Evolutionary conservation across 768 basidiomycete species (phyloP).

Genomic region (Termitomyces sp.): DNA sequence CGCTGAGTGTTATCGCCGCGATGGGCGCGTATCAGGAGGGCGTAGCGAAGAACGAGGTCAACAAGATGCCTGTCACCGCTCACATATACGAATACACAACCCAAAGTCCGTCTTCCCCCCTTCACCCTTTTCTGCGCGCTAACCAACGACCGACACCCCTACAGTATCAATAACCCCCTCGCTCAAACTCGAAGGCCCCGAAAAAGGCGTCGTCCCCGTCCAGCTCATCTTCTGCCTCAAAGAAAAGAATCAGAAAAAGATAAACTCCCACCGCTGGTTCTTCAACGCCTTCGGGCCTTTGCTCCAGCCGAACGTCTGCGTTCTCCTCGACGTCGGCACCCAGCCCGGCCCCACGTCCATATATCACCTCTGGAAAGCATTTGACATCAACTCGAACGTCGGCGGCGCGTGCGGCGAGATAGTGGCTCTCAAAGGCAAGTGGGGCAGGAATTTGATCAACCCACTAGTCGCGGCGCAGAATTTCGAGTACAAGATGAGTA

Average conservation of each 20-base stretch:
- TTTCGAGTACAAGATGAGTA: slow-evolving; percentile 92
- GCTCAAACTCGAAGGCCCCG: slow-evolving; percentile 75
- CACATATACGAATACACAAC: slow-evolving; percentile 95
- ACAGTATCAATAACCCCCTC: slow-evolving; percentile 67
- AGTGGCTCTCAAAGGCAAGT: slow-evolving; percentile 85
- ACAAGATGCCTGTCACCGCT: slow-evolving; percentile 75
- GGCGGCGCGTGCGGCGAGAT: slow-evolving; percentile 97
- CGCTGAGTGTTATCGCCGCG: slow-evolving; percentile 81
- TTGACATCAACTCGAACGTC: slow-evolving; percentile 87
- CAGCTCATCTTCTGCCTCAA: slow-evolving; percentile 92
- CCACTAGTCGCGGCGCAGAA: slow-evolving; percentile 89
- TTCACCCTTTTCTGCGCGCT: too few relatives aligned
- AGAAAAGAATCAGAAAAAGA: slow-evolving; percentile 93
- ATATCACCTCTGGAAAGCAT: slow-evolving; percentile 93
- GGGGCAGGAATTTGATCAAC: slow-evolving; percentile 71
- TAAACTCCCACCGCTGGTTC: slow-evolving; percentile 94
- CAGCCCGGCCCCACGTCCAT: slow-evolving; percentile 85
- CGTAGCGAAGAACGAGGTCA: slow-evolving; percentile 81
- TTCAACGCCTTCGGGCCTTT: slow-evolving; percentile 86
- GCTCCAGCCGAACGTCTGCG: slow-evolving; percentile 87
- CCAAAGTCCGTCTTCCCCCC: slow-evolving; percentile 33
- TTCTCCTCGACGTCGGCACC: slow-evolving; percentile 79
- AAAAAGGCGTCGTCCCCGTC: slow-evolving; percentile 79
- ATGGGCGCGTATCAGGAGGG: slow-evolving; percentile 97
- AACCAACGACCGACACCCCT: background rate